Evolutionary conservation across 2,329 filamentous ascomycete species (phyloP), one percentile per base, ranked within the genome.

Genomic region (Neopestalotiopsis sp.): DNA sequence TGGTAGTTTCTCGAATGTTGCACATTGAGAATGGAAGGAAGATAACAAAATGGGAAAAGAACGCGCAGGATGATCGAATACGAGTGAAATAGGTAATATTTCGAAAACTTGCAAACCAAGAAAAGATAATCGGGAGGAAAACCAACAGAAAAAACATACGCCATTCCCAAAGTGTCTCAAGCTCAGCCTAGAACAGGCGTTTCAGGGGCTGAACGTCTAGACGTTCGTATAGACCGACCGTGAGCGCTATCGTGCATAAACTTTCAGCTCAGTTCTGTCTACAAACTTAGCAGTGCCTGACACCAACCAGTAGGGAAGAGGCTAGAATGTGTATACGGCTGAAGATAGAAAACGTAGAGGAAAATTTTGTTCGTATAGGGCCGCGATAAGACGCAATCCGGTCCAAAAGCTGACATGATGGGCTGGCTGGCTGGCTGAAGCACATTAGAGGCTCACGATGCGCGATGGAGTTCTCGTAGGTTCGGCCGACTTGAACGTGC

Each of bases 181-280:
- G 24, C 30, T 59, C 57, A 59, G 20, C 57, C 57, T 34, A 14
- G 24, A 24, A 34, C 57, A 30, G 13, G 13, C 30, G 57, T 34
- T 59, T 59, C 57, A 34, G 57, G 24, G 24, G 57, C 57, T 59
- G 57, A 59, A 59, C 24, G 24, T 59, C 30, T 59, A 30, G 57
- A 59, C 24, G 57, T 59, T 59, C 57, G 57, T 59, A 59, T 30
- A 59, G 57, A 59, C 24, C 49, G 20, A 24, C 49, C 17, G 24
- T 34, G 30, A 30, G 24, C 30, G 30, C 57, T 59, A 59, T n/a
- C 24, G 24, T 28, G 30, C 57, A 59, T 59, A 59, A 24, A 59
- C 24, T 59, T 59, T 34, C 57, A 34, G 30, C 24, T 34, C 20
- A 53, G 45, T 53, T 17, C 45, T 20, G 20, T 53, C 45, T 5